A percentile compares a stretch with the other conserved stretches of the same genome.
phyloP scores from a whole-genome alignment of 192 early-diverging fungal genomes.

The Backusella tarrabulga region DNA sequence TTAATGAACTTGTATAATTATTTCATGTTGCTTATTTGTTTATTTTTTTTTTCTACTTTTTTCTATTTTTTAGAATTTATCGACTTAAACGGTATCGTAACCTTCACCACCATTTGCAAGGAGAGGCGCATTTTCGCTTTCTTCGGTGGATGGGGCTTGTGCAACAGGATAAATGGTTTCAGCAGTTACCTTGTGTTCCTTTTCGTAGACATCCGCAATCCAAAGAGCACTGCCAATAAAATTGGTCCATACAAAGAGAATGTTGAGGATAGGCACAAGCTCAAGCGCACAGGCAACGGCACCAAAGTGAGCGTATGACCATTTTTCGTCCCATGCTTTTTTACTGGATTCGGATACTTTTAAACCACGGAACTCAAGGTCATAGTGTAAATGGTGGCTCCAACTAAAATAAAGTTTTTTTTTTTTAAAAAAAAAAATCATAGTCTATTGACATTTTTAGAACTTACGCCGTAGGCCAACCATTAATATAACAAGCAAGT shows the following conservation, averaged over 20 bases:
- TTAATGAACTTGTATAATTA: neutral
- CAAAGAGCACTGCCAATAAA: conserved; percentile 62
- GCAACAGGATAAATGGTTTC: neutral
- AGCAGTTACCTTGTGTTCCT: conserved; percentile 14
- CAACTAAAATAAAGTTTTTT: conserved; percentile 25
- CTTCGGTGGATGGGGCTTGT: neutral
- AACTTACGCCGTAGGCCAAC: conserved; percentile 41
- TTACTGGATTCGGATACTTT: conserved; percentile 33
- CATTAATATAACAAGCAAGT: conserved; percentile 41
- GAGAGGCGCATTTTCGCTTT: neutral
- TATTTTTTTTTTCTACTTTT: neutral
- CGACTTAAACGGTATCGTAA: neutral
- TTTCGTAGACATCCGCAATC: conserved; percentile 56
- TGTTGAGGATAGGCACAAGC: conserved; percentile 56
- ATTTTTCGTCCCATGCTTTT: conserved; percentile 34
- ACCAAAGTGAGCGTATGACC: conserved; percentile 37
- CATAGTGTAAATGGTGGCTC: conserved; percentile 47
- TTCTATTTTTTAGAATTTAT: neutral
- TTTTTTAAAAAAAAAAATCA: neutral
- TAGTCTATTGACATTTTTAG: neutral
- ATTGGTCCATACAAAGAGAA: conserved; percentile 68
- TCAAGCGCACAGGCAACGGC: conserved; percentile 52
- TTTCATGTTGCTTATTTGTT: neutral
- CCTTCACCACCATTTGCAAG: neutral
- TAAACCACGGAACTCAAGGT: conserved; percentile 44